These are phyloP conservation scores for Sextonia rubra DNA, from an alignment of 164 flowering plant genomes.

Conservation along the genomic window DNA sequence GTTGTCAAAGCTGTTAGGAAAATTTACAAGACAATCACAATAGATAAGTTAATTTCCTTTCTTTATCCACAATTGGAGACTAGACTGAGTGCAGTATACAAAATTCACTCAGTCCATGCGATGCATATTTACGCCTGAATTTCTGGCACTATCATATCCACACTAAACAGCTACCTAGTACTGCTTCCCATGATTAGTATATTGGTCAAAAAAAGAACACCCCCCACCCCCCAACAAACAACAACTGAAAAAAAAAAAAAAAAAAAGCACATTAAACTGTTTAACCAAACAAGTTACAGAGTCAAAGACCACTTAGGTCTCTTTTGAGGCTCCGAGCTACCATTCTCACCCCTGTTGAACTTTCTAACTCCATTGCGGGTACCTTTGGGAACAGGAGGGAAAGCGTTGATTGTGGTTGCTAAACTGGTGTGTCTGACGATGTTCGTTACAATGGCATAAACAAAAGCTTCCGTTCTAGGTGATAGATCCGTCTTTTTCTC, in stretches of 20 bases:
- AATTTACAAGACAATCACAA: background rate
- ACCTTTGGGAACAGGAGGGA: conserved; percentile 19
- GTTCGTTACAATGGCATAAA: conserved; percentile 66
- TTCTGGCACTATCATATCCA: conserved; percentile 10
- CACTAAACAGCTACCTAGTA: conserved; percentile 5
- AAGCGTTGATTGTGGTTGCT: conserved; percentile 13
- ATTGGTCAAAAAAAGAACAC: background rate
- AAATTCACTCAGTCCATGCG: conserved; percentile 53
- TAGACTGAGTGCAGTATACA: conserved; percentile 45
- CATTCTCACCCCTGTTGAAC: conserved; percentile 21
- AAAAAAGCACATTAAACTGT: too few species aligned
- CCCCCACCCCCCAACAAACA: background rate
- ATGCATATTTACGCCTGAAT: background rate
- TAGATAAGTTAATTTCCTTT: background rate
- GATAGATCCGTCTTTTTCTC: conserved; percentile 34
- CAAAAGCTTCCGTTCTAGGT: conserved; percentile 46
- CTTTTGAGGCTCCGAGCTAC: conserved; percentile 26
- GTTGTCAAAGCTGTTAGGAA: background rate
- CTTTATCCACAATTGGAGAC: conserved; percentile 20
- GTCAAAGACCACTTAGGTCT: conserved; percentile 18
- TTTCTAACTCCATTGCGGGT: conserved; percentile 36
- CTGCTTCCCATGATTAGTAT: background rate
- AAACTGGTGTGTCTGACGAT: conserved; percentile 22
- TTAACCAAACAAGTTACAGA: background rate
- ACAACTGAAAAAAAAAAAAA: too few species aligned